A percentile compares a stretch with the other conserved stretches of the same genome.
phyloP scores from a whole-genome alignment of 2,329 filamentous ascomycete species.

The Neonectria faginata region DNA sequence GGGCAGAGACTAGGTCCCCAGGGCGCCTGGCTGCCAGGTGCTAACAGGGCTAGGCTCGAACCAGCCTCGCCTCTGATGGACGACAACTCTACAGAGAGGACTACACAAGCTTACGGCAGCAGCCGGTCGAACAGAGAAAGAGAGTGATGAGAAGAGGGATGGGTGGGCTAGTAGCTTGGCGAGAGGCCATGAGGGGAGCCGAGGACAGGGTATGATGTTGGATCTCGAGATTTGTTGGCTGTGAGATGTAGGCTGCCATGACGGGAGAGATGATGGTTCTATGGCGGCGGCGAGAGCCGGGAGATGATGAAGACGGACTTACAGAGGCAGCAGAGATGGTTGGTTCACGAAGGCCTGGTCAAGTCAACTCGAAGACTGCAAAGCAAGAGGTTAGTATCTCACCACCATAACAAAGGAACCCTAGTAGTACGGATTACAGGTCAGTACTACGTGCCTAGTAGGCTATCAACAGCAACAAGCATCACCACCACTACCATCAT shows the following conservation, averaged over 20 bases:
- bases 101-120: conserved; percentile 1
- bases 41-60: conserved; percentile 14
- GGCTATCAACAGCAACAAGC: conserved; percentile 1
- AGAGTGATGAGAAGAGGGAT: neutral
- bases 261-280: conserved; percentile 13
- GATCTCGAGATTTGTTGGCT: conserved; percentile 15
- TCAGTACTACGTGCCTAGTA: conserved; percentile 3
- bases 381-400: conserved; percentile 4
- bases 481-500: neutral
- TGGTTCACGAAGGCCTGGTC: conserved; percentile 19
- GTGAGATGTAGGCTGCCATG: neutral
- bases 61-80: conserved; percentile 14
- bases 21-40: conserved; percentile 18
- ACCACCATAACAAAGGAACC: neutral
- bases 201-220: conserved; percentile 9
- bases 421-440: conserved; percentile 3
- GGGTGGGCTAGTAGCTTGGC: conserved; percentile 5
- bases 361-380: conserved; percentile 1
- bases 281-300: neutral
- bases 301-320: neutral
- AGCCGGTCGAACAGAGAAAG: neutral
- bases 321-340: neutral
- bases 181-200: neutral
- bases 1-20: neutral
- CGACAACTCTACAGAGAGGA: conserved; percentile 4